Conservation (phyloP, 1,284 basidiomycete species). For the Ustanciosporium gigantosporum region DNA sequence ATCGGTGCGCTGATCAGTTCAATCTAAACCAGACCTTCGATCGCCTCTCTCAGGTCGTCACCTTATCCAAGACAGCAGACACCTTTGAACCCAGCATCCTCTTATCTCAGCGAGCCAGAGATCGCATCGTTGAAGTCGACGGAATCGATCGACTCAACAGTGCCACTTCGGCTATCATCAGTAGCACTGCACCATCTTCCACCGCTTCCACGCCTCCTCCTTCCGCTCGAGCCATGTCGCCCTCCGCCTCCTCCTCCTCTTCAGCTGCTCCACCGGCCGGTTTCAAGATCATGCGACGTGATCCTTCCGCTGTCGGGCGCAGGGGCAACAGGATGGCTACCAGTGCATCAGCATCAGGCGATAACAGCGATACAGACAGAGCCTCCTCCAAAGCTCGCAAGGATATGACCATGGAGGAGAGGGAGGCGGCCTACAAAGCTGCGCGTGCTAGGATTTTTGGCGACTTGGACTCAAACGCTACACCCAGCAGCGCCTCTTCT, state of each 20-base stretch:
- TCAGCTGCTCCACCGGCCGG: slow-evolving; percentile 1
- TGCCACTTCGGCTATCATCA: slow-evolving; percentile 1
- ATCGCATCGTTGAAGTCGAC: slow-evolving; percentile 6
- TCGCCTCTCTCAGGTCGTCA: slow-evolving; percentile 37
- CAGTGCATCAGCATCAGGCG: neutral
- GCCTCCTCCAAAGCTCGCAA: slow-evolving; percentile 24
- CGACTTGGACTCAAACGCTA: slow-evolving; percentile 9
- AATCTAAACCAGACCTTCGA: slow-evolving; percentile 32
- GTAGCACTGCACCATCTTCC: no score
- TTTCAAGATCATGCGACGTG: slow-evolving; percentile 45
- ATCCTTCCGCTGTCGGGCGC: slow-evolving; percentile 15
- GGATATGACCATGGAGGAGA: slow-evolving; percentile 53
- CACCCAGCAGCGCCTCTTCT: slow-evolving; percentile 10
- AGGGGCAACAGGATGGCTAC: slow-evolving; percentile 4
- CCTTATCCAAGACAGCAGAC: slow-evolving; percentile 20
- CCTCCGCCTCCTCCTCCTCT: neutral
- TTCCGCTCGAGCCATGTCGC: neutral
- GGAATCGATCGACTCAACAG: slow-evolving; percentile 9
- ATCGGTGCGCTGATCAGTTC: slow-evolving; percentile 46
- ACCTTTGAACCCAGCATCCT: slow-evolving; percentile 17
- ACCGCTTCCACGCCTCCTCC: neutral
- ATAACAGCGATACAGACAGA: slow-evolving; percentile 16
- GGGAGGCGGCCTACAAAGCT: slow-evolving; percentile 50
- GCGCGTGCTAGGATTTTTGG: slow-evolving; percentile 52
- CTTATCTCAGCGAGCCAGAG: slow-evolving; percentile 20